Evolutionary conservation across 1,284 basidiomycete genomes (phyloP), one percentile per base, ranked within the genome.

Genomic region (Leccinum pachyderme): DNA sequence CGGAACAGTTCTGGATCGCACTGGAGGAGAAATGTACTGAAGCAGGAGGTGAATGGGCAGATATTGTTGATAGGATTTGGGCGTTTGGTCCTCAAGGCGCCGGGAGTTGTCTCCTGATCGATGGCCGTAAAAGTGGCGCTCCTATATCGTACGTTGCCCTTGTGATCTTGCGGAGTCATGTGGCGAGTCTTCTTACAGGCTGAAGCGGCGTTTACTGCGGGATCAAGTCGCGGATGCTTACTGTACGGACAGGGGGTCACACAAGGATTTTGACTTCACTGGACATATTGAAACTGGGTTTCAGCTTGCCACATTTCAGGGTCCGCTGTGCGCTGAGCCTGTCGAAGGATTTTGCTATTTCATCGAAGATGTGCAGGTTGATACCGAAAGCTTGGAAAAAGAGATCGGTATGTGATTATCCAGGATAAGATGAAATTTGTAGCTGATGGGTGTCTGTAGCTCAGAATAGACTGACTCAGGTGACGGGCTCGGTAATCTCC

Each of bases 301-400:
- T 75, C 95, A 98, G 73, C 81, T 98, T 45, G 95, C 95, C 3
- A 91, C 89, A 0, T 89, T 92, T 67, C 91, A 95, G 72, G 97
- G 97, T 0, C 97, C 97, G 7, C 72, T 99, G 25, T 99, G 97
- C 62, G 90, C 89, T 7, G 97, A 99, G 70, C 97, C 97, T 1
- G 86, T 98, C 15, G 89, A 96, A 59, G 97, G 96, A 0, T 77
- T 99, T 75, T 94, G 89, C 0, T 99, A 90, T 75, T 91, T 96
- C 60, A 81, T 99, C 2, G 93, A 98, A 70, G 76, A 74, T 18
- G 70, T 95, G 9, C 77, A 82, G 37, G 75, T 95, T 18, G 83
- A 91, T 58, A 73, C 73, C 55, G 80, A 81, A 29, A 79, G 78
- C 11, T 71, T 87, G 27, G 81, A 83, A 59, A 83, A 80, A 59